Percentiles rank a stretch among this genome's conserved stretches.
These are phyloP conservation scores for Corymbia citriodora DNA, from an alignment of 441 rosid genomes.

Conservation along the genomic window DNA sequence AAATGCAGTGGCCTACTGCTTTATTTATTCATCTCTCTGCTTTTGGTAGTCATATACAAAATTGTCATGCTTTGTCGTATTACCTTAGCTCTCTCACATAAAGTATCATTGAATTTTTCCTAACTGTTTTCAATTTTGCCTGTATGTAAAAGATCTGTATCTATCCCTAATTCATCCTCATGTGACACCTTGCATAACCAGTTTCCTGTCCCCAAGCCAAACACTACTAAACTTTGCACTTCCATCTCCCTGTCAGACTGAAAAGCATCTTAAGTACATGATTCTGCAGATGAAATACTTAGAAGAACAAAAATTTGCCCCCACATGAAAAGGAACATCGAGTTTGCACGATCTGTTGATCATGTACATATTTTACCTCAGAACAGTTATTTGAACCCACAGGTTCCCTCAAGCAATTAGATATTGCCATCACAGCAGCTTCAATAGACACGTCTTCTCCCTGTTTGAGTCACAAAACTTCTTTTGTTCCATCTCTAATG, in stretches of 20 bases:
- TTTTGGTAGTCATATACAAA: background rate
- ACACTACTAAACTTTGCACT: background rate
- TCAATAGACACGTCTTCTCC: constrained; percentile 84
- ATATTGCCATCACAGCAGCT: constrained; percentile 86
- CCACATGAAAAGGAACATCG: background rate
- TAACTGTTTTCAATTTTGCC: background rate
- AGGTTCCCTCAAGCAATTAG: constrained; percentile 84
- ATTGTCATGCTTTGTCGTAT: background rate
- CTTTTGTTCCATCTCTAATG: background rate
- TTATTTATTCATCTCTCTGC: background rate
- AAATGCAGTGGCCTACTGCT: background rate
- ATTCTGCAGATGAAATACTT: background rate
- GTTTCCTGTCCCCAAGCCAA: background rate
- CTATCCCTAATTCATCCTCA: no score
- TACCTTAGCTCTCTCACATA: background rate
- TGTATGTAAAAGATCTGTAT: background rate
- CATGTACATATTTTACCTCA: constrained; percentile 38
- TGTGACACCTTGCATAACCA: no score
- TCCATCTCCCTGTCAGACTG: background rate
- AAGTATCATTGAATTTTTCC: background rate
- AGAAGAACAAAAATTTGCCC: background rate
- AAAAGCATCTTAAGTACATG: background rate
- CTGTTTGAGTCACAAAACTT: constrained; percentile 22
- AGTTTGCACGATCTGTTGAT: background rate
- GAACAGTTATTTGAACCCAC: constrained; percentile 70